phyloP scores from a whole-genome alignment of 768 basidiomycete species.

The Arthromyces matolae region DNA sequence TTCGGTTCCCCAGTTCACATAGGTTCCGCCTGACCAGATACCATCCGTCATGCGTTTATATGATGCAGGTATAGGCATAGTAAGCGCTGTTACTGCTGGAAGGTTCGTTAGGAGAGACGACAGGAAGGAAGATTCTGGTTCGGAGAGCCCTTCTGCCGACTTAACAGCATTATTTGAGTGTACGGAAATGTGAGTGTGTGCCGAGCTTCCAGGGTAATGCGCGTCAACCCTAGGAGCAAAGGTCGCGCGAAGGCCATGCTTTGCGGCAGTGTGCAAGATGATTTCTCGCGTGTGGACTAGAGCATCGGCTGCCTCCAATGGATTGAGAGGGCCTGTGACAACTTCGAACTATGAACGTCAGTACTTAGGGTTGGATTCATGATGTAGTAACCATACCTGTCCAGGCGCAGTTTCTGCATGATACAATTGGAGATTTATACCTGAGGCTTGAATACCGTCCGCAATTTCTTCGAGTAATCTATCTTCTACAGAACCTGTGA shows the following conservation, averaged over 20 bases:
- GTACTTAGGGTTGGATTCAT: not conserved
- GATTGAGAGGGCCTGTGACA: constrained; percentile 61
- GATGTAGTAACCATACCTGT: constrained; percentile 46
- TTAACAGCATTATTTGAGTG: constrained; percentile 32
- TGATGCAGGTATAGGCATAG: constrained; percentile 55
- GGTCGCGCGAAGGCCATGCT: constrained; percentile 63
- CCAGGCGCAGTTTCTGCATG: constrained; percentile 71
- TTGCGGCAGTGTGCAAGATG: constrained; percentile 59
- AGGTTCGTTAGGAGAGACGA: constrained; percentile 56
- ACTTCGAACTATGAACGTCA: constrained; percentile 50
- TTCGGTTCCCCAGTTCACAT: constrained; percentile 63
- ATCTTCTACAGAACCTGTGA: constrained; percentile 42
- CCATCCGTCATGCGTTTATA: constrained; percentile 65
- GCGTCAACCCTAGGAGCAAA: constrained; percentile 48
- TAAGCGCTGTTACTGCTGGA: constrained; percentile 52
- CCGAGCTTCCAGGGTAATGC: constrained; percentile 44
- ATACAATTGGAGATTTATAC: constrained; percentile 63
- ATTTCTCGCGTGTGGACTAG: constrained; percentile 65
- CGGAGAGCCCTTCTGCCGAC: constrained; percentile 29
- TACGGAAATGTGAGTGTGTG: constrained; percentile 67
- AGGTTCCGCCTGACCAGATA: constrained; percentile 70
- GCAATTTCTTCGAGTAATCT: constrained; percentile 57
- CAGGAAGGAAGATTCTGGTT: constrained; percentile 57
- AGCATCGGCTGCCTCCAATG: constrained; percentile 65
- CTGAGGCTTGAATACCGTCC: constrained; percentile 40